These are phyloP conservation scores for Chalciporus piperatus DNA, from an alignment of 768 basidiomycete species.

Conservation along the genomic window DNA sequence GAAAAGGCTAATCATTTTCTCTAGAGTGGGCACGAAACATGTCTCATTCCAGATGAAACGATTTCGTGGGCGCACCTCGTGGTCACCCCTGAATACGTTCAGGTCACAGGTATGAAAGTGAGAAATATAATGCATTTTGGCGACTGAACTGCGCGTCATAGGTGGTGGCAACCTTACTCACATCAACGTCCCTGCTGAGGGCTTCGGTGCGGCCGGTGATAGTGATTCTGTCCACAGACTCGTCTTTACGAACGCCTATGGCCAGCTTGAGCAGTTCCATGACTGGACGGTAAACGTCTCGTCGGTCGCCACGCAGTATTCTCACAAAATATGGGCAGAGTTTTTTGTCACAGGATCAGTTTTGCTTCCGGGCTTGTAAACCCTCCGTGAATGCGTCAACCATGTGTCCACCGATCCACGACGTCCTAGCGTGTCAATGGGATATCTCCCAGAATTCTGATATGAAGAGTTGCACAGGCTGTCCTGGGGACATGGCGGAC, in stretches of 20 bases:
- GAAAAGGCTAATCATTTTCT: not conserved
- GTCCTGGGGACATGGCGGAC: slow-evolving; percentile 50
- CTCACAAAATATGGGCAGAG: slow-evolving; percentile 39
- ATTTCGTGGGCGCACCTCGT: slow-evolving; percentile 68
- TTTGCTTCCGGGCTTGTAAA: slow-evolving; percentile 74
- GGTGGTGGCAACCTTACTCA: slow-evolving; percentile 64
- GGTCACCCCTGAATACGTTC: slow-evolving; percentile 72
- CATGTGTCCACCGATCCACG: slow-evolving; percentile 61
- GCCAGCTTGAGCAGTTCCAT: slow-evolving; percentile 52
- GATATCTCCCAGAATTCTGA: slow-evolving; percentile 56
- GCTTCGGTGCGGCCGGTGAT: slow-evolving; percentile 52
- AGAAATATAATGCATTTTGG: slow-evolving; percentile 14
- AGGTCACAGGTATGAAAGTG: slow-evolving; percentile 51
- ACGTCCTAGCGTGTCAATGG: slow-evolving; percentile 57
- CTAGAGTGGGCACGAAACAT: slow-evolving; percentile 58
- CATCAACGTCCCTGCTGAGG: slow-evolving; percentile 60
- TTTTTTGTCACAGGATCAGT: slow-evolving; percentile 56
- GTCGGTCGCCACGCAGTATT: slow-evolving; percentile 3
- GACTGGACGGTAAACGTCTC: slow-evolving; percentile 62
- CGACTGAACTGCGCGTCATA: slow-evolving; percentile 34
- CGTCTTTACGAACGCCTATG: slow-evolving; percentile 74
- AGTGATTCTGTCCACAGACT: slow-evolving; percentile 65
- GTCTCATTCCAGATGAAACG: slow-evolving; percentile 70
- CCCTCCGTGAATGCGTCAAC: slow-evolving; percentile 45
- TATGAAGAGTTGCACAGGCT: slow-evolving; percentile 47